phyloP scores from a whole-genome alignment of 2,329 filamentous ascomycete genomes.

The Macrophomina tecta region DNA sequence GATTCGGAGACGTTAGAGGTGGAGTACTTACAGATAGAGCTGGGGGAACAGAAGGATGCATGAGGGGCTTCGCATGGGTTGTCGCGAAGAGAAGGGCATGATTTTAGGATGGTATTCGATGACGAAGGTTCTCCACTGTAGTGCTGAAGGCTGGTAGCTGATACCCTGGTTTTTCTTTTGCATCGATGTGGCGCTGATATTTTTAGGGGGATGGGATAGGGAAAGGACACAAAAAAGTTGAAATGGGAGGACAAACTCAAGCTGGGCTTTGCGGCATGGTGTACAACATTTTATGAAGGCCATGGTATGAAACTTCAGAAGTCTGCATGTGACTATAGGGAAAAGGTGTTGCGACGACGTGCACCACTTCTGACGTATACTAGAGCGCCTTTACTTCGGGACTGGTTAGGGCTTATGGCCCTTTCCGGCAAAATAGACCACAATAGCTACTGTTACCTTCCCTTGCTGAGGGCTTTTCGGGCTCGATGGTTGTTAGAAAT shows the following conservation, averaged over 20 bases:
- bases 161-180: conserved; percentile 12
- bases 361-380: no score
- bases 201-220: neutral
- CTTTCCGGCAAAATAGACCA: no score
- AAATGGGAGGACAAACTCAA: neutral
- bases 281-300: no score
- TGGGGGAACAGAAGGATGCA: conserved; percentile 30
- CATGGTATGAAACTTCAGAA: no score
- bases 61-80: conserved; percentile 26
- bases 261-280: neutral
- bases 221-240: neutral
- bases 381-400: no score
- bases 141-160: conserved; percentile 6
- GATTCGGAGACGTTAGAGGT: conserved; percentile 86
- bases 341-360: no score
- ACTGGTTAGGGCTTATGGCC: no score
- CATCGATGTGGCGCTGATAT: conserved; percentile 9
- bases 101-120: neutral
- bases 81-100: no score
- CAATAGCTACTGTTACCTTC: no score
- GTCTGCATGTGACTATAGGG: no score
- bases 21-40: conserved; percentile 60
- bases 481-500: no score
- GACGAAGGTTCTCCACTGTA: neutral
- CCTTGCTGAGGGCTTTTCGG: no score